Base-by-base conservation (phyloP, 2,329 filamentous ascomycete species). In the Calonectria crousiana region DNA sequence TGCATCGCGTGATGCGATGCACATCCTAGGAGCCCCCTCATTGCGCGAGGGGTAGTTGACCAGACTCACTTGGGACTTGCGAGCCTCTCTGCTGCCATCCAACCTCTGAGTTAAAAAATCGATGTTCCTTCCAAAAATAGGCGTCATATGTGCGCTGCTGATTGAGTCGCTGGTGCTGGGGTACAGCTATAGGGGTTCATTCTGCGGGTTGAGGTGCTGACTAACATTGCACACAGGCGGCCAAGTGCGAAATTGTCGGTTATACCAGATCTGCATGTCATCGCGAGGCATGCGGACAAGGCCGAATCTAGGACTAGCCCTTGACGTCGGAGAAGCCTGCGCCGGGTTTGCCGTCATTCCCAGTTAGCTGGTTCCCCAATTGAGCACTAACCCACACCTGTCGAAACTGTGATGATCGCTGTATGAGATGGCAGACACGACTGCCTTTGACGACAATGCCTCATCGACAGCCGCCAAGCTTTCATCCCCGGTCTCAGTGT, bases 1-100 rank as follows among this genome's bases (percentile, higher is more conserved):
- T 69, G 67, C 53, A 69, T 51, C 56, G 60, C 68, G 68, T 75
- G 72, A 75, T 72, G 74, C 74, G 74, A 58, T 30, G 34, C 38
- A 38, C 51, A 44, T 58, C 56, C 56, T 23, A 20, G 41, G 11
- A 36, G 47, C 56, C 56, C 56, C 56, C 56, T 60, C 56, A 60
- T 34, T 38, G 34, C 56, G 56, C 56, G 56, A 60, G 56, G 56
- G 56, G 65, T 53, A 52, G 47, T 14, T 41, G 26, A 60, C 41
- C 47, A 44, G 32, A 34, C 51, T 47, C 20, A 51, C 51, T 23
- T 67, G 47, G 65, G 32, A 67, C 32, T 51, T 26, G 49, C 23
- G 23, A 53, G 30, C 6, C 32, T 67, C 32, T 67, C 32, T 34
- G 34, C 38, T 38, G 32, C 14, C 34, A 60, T 60, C 20, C 26